A percentile compares a stretch with the other conserved stretches of the same genome.
phyloP scores from a whole-genome alignment of 306 rosid genomes.

The Cicer judaicum region DNA sequence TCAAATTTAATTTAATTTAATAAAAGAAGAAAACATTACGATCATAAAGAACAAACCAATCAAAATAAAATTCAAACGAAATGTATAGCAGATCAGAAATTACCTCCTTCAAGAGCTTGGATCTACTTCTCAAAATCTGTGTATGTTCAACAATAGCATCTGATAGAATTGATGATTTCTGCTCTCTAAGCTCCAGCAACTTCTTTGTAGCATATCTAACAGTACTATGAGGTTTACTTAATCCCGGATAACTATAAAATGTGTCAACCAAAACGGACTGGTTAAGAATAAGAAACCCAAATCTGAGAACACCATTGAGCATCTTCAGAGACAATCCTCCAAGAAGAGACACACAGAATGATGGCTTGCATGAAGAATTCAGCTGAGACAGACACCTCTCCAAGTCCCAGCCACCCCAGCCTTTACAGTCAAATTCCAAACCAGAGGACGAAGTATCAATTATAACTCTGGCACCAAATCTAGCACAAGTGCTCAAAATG shows the following conservation, averaged over 20 bases:
- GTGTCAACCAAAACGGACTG: constrained; percentile 64
- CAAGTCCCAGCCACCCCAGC: constrained; percentile 89
- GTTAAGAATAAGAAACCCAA: constrained; percentile 80
- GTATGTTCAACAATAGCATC: constrained; percentile 66
- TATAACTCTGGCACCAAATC: constrained; percentile 84
- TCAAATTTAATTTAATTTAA: background rate
- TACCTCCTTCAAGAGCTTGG: constrained; percentile 83
- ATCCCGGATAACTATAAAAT: constrained; percentile 76
- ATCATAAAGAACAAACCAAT: constrained; percentile 7
- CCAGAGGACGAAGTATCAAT: constrained; percentile 95
- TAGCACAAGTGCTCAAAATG: constrained; percentile 72
- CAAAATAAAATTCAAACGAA: constrained; percentile 11
- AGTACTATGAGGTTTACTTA: constrained; percentile 85
- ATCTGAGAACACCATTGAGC: constrained; percentile 78
- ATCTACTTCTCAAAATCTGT: constrained; percentile 63
- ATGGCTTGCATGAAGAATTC: constrained; percentile 55
- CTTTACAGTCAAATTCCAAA: constrained; percentile 77
- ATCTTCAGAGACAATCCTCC: constrained; percentile 88
- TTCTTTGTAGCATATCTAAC: constrained; percentile 87
- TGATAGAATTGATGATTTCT: constrained; percentile 66
- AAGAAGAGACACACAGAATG: constrained; percentile 78
- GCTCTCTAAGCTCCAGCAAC: constrained; percentile 70
- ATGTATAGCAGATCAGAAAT: constrained; percentile 16
- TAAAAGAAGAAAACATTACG: background rate
- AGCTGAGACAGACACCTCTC: constrained; percentile 65